Base-by-base conservation (phyloP, 345 rosid genomes). In the Salix brachista region DNA sequence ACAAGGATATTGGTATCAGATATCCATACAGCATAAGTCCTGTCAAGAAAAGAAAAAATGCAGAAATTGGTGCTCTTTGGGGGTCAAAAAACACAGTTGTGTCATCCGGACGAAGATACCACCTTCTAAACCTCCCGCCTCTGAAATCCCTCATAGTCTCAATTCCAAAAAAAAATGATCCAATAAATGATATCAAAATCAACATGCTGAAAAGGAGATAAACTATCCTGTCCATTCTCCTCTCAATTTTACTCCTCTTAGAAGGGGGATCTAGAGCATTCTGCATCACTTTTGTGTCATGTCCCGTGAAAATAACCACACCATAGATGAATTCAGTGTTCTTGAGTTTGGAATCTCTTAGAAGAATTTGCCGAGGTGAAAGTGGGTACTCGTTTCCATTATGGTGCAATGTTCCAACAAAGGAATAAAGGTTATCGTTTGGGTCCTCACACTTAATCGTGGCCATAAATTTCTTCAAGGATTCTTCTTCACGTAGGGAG, bases 251-350 rank as follows among this genome's bases (percentile, higher is more conserved):
- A 68, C 94, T 95, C 87, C 97, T 91, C 80, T 95, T 95, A 19
- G 97, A 93, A 83, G 92, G 97, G 44, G 99, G 97, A 74, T 89
- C 83, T 4, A 81, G 86, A 52, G 97, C 89, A 82, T 95, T 95
- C 89, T 91, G 96, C 97, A 95, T 93, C 82, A 95, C 97, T 85
- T 95, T 95, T 1, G 99, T 85, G 58, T 95, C 99, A 65, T 93
- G 97, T 23, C 99, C 99, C 0, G 99, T 93, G 80, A 93, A 91
- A 76, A 95, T 82, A 76, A 90, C 96, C 19, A 89, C 96, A 1
- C 97, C 99, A 36, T 86, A 74, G 8, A 91, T 8, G 48, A 81
- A 86, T 7, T 90, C 97, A 0, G 96, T 95, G 78, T 95, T 87
- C 74, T 73, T 93, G 58, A 95, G 88, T 86, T 90, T 93, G 4